These are phyloP conservation scores for Chlamydomonas sp. DNA, from an alignment of 139 green algal species.

Conservation along the genomic window DNA sequence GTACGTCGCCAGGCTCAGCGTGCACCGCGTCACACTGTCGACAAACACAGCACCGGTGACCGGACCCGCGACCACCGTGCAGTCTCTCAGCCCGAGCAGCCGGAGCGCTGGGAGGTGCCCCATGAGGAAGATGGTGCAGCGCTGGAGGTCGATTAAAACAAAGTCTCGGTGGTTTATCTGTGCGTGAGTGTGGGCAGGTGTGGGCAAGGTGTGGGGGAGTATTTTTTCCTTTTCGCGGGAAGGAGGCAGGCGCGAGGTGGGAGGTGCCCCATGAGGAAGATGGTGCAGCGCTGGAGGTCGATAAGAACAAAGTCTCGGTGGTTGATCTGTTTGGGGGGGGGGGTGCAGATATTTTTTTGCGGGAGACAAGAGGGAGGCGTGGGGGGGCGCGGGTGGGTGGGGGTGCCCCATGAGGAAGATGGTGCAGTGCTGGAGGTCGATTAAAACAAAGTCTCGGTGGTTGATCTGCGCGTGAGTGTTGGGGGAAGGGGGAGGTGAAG, in stretches of 20 bases:
- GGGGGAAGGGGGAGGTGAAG: too few species aligned
- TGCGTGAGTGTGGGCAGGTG: not conserved
- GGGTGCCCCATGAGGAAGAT: constrained; percentile 52
- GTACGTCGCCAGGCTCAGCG: constrained; percentile 38
- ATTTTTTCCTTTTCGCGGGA: not conserved
- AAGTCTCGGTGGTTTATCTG: constrained; percentile 24
- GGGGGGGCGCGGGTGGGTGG: too few species aligned
- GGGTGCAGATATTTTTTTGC: too few species aligned
- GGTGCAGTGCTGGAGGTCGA: constrained; percentile 40
- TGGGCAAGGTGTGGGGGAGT: not conserved
- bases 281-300: too few species aligned
- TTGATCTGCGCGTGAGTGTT: constrained; percentile 6
- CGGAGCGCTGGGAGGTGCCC: constrained; percentile 49
- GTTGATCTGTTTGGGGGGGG: not conserved
- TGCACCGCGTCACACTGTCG: constrained; percentile 35
- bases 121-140: constrained; percentile 52
- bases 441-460: constrained; percentile 33
- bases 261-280: too few species aligned
- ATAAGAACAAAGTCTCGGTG: not conserved
- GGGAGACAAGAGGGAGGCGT: too few species aligned
- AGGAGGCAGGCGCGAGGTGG: not conserved
- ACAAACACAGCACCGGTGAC: constrained; percentile 57
- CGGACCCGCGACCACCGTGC: constrained; percentile 28
- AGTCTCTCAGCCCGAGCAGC: constrained; percentile 10
- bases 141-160: constrained; percentile 37